Conservation (phyloP, 148 eudicot genomes). For the Chenopodium quinoa region DNA sequence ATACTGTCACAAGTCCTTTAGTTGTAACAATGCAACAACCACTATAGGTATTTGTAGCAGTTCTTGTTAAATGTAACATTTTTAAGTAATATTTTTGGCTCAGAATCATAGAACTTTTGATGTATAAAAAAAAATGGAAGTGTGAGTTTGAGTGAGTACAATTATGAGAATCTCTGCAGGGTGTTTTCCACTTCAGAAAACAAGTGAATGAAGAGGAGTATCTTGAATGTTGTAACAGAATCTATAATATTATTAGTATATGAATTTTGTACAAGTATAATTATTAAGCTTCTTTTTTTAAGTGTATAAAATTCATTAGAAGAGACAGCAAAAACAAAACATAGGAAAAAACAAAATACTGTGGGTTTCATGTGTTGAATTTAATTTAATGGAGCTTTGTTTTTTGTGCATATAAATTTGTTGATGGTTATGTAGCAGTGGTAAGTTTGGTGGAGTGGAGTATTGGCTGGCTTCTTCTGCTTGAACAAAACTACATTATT, state of each 20-base stretch:
- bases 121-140: not conserved
- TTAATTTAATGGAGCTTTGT: not conserved
- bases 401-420: not conserved
- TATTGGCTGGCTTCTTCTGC: conserved; percentile 14
- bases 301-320: not conserved
- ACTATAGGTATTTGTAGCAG: conserved; percentile 31
- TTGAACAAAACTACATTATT: not conserved
- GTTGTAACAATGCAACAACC: conserved; percentile 89
- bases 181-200: conserved; percentile 43
- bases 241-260: conserved; percentile 3
- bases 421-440: not conserved
- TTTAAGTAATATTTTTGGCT: conserved; percentile 6
- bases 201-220: conserved; percentile 1
- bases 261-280: not conserved
- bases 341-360: not conserved
- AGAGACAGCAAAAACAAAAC: not conserved
- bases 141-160: not conserved
- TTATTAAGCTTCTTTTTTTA: too few species aligned
- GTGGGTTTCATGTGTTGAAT: not conserved
- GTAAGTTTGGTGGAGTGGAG: not conserved
- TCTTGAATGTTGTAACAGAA: conserved; percentile 15
- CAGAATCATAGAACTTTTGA: not conserved
- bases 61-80: not conserved
- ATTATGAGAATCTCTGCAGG: conserved; percentile 30
- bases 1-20: conserved; percentile 67